phyloP scores from a whole-genome alignment of 495 filamentous ascomycete genomes.

The Penicillium steckii region DNA sequence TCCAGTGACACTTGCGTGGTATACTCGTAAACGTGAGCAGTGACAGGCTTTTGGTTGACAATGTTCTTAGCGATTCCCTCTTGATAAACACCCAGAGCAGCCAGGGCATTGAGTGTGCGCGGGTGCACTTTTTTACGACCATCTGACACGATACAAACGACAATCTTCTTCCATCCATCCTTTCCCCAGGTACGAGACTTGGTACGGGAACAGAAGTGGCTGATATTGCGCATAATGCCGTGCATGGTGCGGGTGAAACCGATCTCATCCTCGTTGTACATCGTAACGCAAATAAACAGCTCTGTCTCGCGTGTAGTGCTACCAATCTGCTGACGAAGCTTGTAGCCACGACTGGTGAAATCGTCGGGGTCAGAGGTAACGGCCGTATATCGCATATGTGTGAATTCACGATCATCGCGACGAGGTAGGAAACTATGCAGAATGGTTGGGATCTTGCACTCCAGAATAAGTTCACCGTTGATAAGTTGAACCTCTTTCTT shows the following conservation, averaged over 20 bases:
- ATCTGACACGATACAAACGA: conserved; percentile 93
- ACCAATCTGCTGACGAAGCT: conserved; percentile 92
- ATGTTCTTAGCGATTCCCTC: conserved; percentile 98
- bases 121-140: conserved; percentile 93
- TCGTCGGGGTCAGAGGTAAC: conserved; percentile 98
- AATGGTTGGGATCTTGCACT: conserved; percentile 99
- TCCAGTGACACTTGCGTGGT: conserved; percentile 97
- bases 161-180: conserved; percentile 98
- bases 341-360: conserved; percentile 83
- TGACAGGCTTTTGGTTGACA: conserved; percentile 84
- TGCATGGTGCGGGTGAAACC: conserved; percentile 98
- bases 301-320: conserved; percentile 90
- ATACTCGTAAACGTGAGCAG: conserved; percentile 96
- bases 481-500: conserved; percentile 94
- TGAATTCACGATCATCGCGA: conserved; percentile 92
- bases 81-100: conserved; percentile 98
- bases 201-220: conserved; percentile 88
- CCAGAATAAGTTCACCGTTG: conserved; percentile 95
- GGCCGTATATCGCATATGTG: conserved; percentile 99
- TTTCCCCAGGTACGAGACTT: conserved; percentile 97
- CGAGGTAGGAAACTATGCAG: conserved; percentile 91
- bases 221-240: conserved; percentile 96
- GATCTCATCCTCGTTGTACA: conserved; percentile 98
- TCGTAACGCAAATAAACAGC: conserved; percentile 95
- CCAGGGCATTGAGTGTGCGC: conserved; percentile 90